Conservation (phyloP, 306 rosid genomes). For the Cicer arietinum region DNA sequence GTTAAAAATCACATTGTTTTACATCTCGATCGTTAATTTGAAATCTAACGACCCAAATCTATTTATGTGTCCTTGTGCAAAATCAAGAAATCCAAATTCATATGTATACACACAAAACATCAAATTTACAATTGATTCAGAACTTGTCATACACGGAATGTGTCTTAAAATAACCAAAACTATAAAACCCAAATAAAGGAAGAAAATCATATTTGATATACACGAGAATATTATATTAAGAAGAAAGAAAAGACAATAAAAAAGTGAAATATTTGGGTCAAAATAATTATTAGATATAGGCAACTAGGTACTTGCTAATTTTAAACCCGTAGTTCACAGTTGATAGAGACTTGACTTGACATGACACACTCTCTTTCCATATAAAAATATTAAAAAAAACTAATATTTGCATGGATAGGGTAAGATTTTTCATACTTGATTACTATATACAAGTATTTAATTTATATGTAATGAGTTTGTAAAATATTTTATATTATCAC, state of each 20-base stretch:
- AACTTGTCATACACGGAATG: background rate
- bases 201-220: background rate
- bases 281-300: slow-evolving; percentile 6
- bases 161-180: no score
- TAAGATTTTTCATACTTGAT: slow-evolving; percentile 15
- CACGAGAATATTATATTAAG: slow-evolving; percentile 8
- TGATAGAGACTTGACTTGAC: slow-evolving; percentile 15
- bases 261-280: background rate
- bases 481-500: no score
- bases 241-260: slow-evolving; percentile 4
- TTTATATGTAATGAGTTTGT: no score
- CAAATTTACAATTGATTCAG: background rate
- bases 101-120: background rate
- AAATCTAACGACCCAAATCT: no score
- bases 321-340: slow-evolving; percentile 7
- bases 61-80: no score
- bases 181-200: no score
- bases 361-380: slow-evolving; percentile 19
- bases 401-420: slow-evolving; percentile 16
- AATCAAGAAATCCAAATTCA: no score
- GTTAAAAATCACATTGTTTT: no score
- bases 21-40: no score
- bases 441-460: no score
- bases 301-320: background rate
- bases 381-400: slow-evolving; percentile 17